Conservation (phyloP, 2,329 filamentous ascomycete genomes). For the Chrysoporthe deuterocubensis region DNA sequence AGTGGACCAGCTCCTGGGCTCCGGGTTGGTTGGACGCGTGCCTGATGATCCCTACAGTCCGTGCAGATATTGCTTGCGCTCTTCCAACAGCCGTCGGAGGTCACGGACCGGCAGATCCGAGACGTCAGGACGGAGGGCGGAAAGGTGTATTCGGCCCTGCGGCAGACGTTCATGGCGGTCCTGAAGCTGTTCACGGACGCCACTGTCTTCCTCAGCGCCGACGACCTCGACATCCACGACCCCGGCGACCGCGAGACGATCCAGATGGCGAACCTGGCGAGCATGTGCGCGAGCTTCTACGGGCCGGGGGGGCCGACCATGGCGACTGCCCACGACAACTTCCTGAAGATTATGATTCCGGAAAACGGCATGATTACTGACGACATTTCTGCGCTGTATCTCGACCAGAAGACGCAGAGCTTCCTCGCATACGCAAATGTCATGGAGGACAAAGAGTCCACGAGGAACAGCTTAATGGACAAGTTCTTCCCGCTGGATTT, state of each 20-base stretch:
- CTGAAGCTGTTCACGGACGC: constrained; percentile 41
- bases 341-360: constrained; percentile 49
- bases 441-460: constrained; percentile 51
- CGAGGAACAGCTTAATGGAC: constrained; percentile 55
- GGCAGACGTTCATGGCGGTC: constrained; percentile 39
- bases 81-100: constrained; percentile 39
- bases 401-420: constrained; percentile 53
- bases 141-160: constrained; percentile 41
- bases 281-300: constrained; percentile 37
- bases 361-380: constrained; percentile 45
- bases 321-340: constrained; percentile 48
- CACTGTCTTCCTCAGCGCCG: constrained; percentile 38
- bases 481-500: constrained; percentile 62
- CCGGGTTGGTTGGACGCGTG: neutral
- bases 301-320: constrained; percentile 42
- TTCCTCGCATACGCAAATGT: constrained; percentile 59
- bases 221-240: constrained; percentile 45
- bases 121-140: constrained; percentile 39
- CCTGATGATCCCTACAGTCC: constrained; percentile 33
- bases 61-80: constrained; percentile 44
- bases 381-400: constrained; percentile 48
- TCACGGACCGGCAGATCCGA: constrained; percentile 37
- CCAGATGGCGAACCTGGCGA: constrained; percentile 54
- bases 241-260: constrained; percentile 45
- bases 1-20: constrained; percentile 17